Evolutionary conservation across 108 stramenopile genomes (phyloP).

Genomic region (Skeletonema potamos): DNA sequence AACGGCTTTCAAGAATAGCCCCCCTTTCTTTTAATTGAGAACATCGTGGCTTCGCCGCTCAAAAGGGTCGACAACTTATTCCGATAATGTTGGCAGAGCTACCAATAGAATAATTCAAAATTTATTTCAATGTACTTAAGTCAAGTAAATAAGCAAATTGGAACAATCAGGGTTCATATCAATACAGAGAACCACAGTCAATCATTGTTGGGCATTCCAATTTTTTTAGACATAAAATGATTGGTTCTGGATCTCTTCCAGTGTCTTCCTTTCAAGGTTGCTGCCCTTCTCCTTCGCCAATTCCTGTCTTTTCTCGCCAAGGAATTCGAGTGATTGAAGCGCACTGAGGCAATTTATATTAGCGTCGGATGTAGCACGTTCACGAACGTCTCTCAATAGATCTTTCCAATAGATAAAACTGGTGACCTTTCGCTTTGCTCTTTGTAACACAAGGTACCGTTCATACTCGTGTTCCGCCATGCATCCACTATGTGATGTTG

Average conservation of each 20-base stretch:
- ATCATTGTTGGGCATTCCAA: too few relatives aligned
- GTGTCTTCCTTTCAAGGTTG: not conserved
- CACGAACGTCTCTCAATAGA: not conserved
- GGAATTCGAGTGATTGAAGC: not conserved
- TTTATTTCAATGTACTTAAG: too few relatives aligned
- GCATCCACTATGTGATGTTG: not conserved
- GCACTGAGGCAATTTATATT: not conserved
- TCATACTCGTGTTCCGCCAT: slow-evolving; percentile 32
- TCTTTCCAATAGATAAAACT: slow-evolving; percentile 7
- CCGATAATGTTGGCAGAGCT: too few relatives aligned
- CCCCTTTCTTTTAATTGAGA: not conserved
- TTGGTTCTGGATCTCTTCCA: not conserved
- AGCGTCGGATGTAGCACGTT: not conserved
- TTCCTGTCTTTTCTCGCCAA: not conserved
- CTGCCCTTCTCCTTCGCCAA: not conserved
- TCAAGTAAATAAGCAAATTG: too few relatives aligned
- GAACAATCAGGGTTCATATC: too few relatives aligned
- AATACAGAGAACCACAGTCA: too few relatives aligned
- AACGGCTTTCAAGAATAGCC: not conserved
- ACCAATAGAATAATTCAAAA: too few relatives aligned
- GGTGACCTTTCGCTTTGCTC: slow-evolving; percentile 8
- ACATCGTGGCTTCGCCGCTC: too few relatives aligned
- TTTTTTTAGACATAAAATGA: not conserved
- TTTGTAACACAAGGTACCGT: slow-evolving; percentile 16
- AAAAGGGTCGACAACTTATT: too few relatives aligned